Evolutionary conservation across 2,329 filamentous ascomycete genomes (phyloP).

Genomic region (Botrytis pseudocinerea): DNA sequence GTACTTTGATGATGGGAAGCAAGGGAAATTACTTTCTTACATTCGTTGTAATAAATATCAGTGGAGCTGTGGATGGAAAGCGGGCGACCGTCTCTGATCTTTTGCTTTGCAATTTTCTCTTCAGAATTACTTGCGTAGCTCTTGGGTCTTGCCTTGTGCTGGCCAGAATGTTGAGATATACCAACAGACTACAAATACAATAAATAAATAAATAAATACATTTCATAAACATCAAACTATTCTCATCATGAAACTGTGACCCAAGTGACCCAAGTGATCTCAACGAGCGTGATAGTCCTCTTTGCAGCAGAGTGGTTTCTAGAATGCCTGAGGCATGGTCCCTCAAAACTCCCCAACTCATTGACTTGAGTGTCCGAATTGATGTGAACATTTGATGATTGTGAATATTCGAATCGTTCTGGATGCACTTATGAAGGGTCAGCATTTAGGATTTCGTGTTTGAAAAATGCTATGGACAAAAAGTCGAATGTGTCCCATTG

Average conservation of each 20-base stretch:
- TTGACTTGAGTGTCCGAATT: neutral
- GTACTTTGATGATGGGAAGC: conserved; percentile 24
- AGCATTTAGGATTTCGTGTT: neutral
- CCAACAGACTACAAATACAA: conserved; percentile 22
- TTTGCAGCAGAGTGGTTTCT: neutral
- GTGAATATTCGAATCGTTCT: neutral
- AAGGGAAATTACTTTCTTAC: conserved; percentile 35
- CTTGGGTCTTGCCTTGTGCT: conserved; percentile 32
- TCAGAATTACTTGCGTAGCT: conserved; percentile 24
- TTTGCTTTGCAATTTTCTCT: conserved; percentile 29
- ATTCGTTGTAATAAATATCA: conserved; percentile 40
- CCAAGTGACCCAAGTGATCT: neutral
- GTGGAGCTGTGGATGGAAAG: conserved; percentile 31
- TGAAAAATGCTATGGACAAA: neutral
- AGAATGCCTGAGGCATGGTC: conserved; percentile 17
- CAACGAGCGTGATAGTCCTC: neutral
- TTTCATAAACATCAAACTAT: conserved; percentile 7
- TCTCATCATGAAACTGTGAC: conserved; percentile 23
- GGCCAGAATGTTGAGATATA: conserved; percentile 31
- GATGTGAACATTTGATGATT: neutral
- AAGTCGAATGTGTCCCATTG: neutral
- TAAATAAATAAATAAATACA: conserved; percentile 9
- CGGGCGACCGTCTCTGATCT: conserved; percentile 37
- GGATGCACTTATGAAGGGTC: neutral
- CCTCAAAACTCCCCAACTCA: neutral